Conservation (phyloP, 1,284 basidiomycete genomes). For the Irpex sp. region DNA sequence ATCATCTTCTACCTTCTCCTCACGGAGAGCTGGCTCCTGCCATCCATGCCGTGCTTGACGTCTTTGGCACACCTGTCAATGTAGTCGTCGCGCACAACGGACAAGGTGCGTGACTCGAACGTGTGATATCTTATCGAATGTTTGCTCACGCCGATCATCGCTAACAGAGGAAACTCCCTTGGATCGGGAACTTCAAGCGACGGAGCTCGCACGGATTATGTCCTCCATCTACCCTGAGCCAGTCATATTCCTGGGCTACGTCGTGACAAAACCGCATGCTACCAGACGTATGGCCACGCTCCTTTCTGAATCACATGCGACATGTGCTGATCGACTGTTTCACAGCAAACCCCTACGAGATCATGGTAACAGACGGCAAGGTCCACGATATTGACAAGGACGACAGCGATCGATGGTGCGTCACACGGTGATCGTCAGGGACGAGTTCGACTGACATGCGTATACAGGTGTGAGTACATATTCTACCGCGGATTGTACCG, state of each 20-base stretch:
- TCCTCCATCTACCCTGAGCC: conserved; percentile 70
- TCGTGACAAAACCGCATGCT: conserved; percentile 78
- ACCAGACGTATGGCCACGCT: conserved; percentile 45
- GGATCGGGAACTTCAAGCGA: conserved; percentile 87
- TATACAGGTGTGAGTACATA: conserved; percentile 84
- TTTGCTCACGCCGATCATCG: not conserved
- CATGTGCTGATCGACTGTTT: not conserved
- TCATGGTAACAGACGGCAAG: conserved; percentile 69
- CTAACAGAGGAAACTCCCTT: conserved; percentile 77
- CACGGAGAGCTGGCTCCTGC: conserved; percentile 89
- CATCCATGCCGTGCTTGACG: conserved; percentile 84
- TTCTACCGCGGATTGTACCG: conserved; percentile 80
- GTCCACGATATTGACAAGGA: conserved; percentile 75
- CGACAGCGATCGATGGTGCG: conserved; percentile 71
- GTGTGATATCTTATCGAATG: not conserved
- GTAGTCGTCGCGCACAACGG: conserved; percentile 92
- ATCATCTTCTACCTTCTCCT: conserved; percentile 89
- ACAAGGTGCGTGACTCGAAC: conserved; percentile 56
- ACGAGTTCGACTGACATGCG: conserved; percentile 16
- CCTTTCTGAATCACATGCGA: not conserved
- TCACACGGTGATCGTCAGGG: not conserved
- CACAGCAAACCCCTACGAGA: conserved; percentile 80
- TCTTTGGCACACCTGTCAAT: conserved; percentile 78
- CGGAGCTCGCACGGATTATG: conserved; percentile 80
- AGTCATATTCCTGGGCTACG: conserved; percentile 84